Percentiles rank a stretch among this genome's conserved stretches.
phyloP scores from a whole-genome alignment of 2,329 filamentous ascomycete genomes.

The Fusarium udum region DNA sequence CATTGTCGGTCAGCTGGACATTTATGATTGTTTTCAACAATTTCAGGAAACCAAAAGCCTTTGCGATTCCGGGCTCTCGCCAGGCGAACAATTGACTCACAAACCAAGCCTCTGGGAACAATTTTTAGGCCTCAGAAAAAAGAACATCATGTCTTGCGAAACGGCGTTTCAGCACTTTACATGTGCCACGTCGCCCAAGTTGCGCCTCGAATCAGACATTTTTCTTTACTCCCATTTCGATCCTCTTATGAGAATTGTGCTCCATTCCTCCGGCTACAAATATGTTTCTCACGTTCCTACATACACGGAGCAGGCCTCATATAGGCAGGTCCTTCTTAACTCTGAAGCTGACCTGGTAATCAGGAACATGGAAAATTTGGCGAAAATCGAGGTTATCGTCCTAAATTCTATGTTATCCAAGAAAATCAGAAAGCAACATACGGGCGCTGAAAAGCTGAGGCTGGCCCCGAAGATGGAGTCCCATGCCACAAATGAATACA shows the following conservation, averaged over 20 bases:
- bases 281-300: background rate
- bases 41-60: background rate
- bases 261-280: background rate
- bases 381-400: accelerated
- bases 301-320: background rate
- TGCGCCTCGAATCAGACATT: background rate
- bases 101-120: accelerated
- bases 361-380: accelerated
- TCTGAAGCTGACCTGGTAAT: background rate
- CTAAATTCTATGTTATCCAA: background rate
- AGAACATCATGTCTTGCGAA: accelerated
- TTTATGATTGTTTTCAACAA: accelerated
- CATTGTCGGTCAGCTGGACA: accelerated
- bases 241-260: too few species aligned
- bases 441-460: background rate
- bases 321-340: accelerated
- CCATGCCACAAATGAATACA: background rate
- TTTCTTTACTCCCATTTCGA: accelerated
- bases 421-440: accelerated
- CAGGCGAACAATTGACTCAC: accelerated
- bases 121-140: accelerated
- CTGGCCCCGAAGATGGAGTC: accelerated
- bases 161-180: background rate
- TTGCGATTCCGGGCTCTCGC: accelerated
- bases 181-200: background rate